Conservation (phyloP, 2,329 filamentous ascomycete species). For the Talaromyces marneffei region DNA sequence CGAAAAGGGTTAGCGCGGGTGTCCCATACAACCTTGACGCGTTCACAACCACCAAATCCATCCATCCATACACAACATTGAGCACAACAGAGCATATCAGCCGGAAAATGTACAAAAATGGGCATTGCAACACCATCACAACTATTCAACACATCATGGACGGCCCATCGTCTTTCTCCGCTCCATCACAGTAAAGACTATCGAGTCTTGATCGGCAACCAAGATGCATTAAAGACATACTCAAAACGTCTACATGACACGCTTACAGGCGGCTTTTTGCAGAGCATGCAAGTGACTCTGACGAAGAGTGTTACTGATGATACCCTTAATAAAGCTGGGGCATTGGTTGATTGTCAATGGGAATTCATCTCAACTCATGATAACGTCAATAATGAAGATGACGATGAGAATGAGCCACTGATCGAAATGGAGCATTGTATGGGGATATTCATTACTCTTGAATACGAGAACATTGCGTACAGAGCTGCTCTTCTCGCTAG, state of each 20-base stretch:
- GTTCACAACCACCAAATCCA: neutral
- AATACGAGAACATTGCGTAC: conserved; percentile 47
- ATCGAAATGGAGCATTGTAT: conserved; percentile 26
- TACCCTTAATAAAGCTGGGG: conserved; percentile 32
- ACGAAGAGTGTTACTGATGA: conserved; percentile 30
- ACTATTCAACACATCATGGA: conserved; percentile 50
- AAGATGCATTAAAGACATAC: conserved; percentile 38
- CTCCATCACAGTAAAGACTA: conserved; percentile 44
- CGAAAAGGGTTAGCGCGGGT: neutral
- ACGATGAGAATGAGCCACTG: conserved; percentile 19
- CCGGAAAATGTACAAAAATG: conserved; percentile 18
- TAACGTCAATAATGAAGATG: conserved; percentile 12
- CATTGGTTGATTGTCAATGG: conserved; percentile 46
- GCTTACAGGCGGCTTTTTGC: conserved; percentile 45
- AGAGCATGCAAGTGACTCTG: conserved; percentile 39
- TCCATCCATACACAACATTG: neutral
- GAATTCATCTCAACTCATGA: conserved; percentile 26
- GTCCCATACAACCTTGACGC: neutral
- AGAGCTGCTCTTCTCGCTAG: conserved; percentile 47
- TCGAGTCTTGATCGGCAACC: conserved; percentile 30
- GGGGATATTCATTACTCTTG: conserved; percentile 46
- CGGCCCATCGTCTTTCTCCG: conserved; percentile 50
- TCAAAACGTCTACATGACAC: conserved; percentile 45
- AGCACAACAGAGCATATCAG: neutral
- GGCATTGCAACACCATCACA: conserved; percentile 28